These are phyloP conservation scores for Arthrinium puccinioides DNA, from an alignment of 2,329 filamentous ascomycete species.

Conservation along the genomic window DNA sequence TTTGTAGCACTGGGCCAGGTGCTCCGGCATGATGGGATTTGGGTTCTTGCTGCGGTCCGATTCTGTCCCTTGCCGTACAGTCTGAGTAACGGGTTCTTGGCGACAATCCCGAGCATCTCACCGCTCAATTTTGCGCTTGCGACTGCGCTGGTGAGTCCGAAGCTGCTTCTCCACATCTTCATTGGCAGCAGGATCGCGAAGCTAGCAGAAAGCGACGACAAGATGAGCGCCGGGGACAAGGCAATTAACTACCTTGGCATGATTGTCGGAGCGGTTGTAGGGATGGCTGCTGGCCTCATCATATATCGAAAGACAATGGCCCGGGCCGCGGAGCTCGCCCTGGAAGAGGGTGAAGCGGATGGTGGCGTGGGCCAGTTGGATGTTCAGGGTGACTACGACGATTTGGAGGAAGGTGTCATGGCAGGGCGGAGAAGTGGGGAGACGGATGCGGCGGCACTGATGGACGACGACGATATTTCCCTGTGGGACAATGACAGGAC, in stretches of 20 bases:
- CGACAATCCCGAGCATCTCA: conserved; percentile 83
- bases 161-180: conserved; percentile 86
- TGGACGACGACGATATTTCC: conserved; percentile 53
- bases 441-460: conserved; percentile 43
- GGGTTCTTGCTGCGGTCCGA: conserved; percentile 83
- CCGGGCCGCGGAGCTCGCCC: conserved; percentile 50
- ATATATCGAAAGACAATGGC: conserved; percentile 72
- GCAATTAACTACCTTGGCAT: conserved; percentile 81
- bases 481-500: conserved; percentile 42
- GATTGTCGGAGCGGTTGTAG: conserved; percentile 60
- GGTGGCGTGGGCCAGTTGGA: conserved; percentile 22
- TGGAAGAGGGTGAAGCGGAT: conserved; percentile 33
- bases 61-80: conserved; percentile 91
- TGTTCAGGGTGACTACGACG: conserved; percentile 28
- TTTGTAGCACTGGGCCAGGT: conserved; percentile 87
- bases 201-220: conserved; percentile 76
- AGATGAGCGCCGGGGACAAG: conserved; percentile 75
- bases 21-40: conserved; percentile 81
- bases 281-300: conserved; percentile 69
- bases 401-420: conserved; percentile 33
- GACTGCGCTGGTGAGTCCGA: conserved; percentile 75
- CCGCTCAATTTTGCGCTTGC: conserved; percentile 71
- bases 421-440: conserved; percentile 28
- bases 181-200: conserved; percentile 77
- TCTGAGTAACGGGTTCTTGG: conserved; percentile 87